These are phyloP conservation scores for Symbiotaphrina buchneri DNA, from an alignment of 495 filamentous ascomycete genomes.

Conservation along the genomic window DNA sequence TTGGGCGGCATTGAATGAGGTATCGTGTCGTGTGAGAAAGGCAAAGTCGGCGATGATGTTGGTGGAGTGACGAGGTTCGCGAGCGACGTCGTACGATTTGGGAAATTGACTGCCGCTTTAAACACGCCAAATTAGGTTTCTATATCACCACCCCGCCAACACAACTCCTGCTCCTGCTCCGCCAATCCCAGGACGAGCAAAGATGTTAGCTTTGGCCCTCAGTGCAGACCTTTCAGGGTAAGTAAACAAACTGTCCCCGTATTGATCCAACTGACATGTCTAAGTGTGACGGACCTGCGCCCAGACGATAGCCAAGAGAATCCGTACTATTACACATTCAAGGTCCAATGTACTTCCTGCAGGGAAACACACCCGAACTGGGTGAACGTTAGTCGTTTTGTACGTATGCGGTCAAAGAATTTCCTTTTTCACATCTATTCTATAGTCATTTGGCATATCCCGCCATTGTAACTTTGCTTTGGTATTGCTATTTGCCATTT, in stretches of 20 bases:
- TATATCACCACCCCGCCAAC: no score
- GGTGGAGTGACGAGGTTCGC: no score
- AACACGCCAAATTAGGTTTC: no score
- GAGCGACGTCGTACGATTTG: no score
- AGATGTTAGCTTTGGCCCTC: conserved; percentile 59
- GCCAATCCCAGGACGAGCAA: conserved; percentile 7
- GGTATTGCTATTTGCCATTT: background rate
- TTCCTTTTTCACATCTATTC: background rate
- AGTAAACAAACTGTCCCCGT: conserved; percentile 10
- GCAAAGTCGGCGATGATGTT: no score
- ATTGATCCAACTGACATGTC: conserved; percentile 4
- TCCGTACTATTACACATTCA: conserved; percentile 91
- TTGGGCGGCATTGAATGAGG: no score
- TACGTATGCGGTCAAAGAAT: no score
- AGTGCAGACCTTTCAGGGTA: conserved; percentile 62
- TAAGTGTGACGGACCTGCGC: conserved; percentile 69
- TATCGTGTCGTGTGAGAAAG: no score
- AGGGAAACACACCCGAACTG: conserved; percentile 75
- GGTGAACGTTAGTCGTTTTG: conserved; percentile 73
- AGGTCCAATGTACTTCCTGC: conserved; percentile 89
- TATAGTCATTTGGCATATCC: background rate
- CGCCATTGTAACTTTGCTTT: background rate
- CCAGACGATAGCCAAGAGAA: conserved; percentile 59
- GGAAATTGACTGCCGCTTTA: no score
- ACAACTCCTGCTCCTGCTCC: no score